Conservation (phyloP, 164 flowering plant species). For the Tetrastigma voinierianum region DNA sequence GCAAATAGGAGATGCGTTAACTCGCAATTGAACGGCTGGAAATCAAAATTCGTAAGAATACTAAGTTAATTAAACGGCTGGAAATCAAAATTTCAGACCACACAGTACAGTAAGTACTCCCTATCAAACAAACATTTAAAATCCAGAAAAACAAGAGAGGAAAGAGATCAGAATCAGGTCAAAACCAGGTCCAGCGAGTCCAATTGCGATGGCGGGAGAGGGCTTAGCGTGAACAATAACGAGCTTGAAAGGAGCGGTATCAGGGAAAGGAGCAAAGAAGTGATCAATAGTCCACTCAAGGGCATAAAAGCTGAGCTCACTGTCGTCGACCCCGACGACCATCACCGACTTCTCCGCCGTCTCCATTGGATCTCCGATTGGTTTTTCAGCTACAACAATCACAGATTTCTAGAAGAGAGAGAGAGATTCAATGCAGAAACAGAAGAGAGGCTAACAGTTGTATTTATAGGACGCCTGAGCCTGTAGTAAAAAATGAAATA, state of each 20-base stretch:
- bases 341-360: conserved; percentile 55
- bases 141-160: neutral
- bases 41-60: too few relatives aligned
- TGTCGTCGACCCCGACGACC: conserved; percentile 77
- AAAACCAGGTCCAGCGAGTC: conserved; percentile 71
- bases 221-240: conserved; percentile 73
- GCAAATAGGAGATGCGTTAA: too few relatives aligned
- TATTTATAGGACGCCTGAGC: too few relatives aligned
- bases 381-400: neutral
- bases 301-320: conserved; percentile 68
- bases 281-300: conserved; percentile 75
- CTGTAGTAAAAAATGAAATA: too few relatives aligned
- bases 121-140: neutral
- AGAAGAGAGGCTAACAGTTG: too few relatives aligned
- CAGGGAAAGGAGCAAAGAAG: conserved; percentile 44
- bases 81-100: too few relatives aligned
- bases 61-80: too few relatives aligned
- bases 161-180: neutral
- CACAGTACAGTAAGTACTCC: too few relatives aligned
- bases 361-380: conserved; percentile 11
- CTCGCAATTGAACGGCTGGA: too few relatives aligned
- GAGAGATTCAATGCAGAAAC: too few relatives aligned
- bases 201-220: conserved; percentile 42
- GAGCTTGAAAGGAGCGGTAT: conserved; percentile 56
- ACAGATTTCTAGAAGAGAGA: too few relatives aligned